Evolutionary conservation across 2,329 filamentous ascomycete species (phyloP).

Genomic region (Pseudogymnoascus verrucosus): DNA sequence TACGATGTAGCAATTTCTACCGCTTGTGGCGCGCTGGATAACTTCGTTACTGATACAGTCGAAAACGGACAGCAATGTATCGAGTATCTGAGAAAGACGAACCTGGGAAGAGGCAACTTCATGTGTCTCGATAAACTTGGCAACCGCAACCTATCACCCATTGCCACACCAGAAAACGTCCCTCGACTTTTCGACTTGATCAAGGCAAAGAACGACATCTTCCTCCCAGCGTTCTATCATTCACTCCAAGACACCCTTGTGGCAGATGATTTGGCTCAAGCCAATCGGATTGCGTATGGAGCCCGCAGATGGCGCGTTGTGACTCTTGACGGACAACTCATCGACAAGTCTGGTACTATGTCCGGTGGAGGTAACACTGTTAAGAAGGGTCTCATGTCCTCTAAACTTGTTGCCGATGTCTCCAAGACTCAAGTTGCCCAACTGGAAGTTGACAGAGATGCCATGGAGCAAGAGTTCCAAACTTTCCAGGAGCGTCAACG

Average conservation of each 20-base stretch:
- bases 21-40: constrained; percentile 82
- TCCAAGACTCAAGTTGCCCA: constrained; percentile 83
- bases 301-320: constrained; percentile 92
- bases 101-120: constrained; percentile 92
- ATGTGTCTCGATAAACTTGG: constrained; percentile 88
- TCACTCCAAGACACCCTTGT: constrained; percentile 93
- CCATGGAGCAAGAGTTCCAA: constrained; percentile 72
- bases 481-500: constrained; percentile 79
- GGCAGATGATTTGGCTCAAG: constrained; percentile 85
- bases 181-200: constrained; percentile 90
- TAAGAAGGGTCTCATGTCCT: constrained; percentile 92
- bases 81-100: constrained; percentile 94
- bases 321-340: constrained; percentile 87
- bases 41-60: constrained; percentile 93
- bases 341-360: constrained; percentile 98
- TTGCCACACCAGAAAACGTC: constrained; percentile 85
- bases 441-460: constrained; percentile 79
- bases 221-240: constrained; percentile 87
- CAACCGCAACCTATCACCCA: constrained; percentile 65
- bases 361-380: constrained; percentile 89
- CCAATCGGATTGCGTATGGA: constrained; percentile 93
- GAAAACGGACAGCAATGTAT: constrained; percentile 97
- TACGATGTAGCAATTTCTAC: constrained; percentile 99
- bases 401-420: constrained; percentile 80
- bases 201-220: constrained; percentile 77